These are phyloP conservation scores for Naegleria fowleri DNA, from an alignment of 208 protist species.

Conservation along the genomic window DNA sequence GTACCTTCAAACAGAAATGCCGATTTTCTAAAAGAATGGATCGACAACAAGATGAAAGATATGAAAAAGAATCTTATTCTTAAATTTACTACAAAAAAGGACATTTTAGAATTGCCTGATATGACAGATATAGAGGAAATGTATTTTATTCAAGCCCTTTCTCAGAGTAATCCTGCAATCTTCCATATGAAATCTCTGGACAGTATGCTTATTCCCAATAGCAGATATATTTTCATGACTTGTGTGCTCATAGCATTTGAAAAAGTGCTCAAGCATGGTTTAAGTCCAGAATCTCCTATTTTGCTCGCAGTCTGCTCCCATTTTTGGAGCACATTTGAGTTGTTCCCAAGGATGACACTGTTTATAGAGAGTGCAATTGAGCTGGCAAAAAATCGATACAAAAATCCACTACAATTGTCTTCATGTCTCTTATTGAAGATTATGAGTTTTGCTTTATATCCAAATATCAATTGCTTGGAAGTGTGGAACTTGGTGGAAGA, in stretches of 20 bases:
- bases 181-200: background rate
- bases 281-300: background rate
- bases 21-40: background rate
- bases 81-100: background rate
- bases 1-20: background rate
- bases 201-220: background rate
- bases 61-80: background rate
- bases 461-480: background rate
- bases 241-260: background rate
- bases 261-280: background rate
- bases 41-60: background rate
- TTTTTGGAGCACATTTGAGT: background rate
- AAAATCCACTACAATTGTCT: background rate
- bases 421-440: background rate
- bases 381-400: background rate
- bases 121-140: background rate
- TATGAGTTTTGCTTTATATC: background rate
- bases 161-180: background rate
- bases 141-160: background rate
- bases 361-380: background rate
- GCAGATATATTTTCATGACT: background rate
- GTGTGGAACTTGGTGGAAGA: background rate
- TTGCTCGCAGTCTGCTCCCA: background rate
- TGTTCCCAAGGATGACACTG: background rate
- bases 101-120: background rate